These are phyloP conservation scores for Aspergillus sclerotialis DNA, from an alignment of 2,329 filamentous ascomycete genomes.

Conservation along the genomic window DNA sequence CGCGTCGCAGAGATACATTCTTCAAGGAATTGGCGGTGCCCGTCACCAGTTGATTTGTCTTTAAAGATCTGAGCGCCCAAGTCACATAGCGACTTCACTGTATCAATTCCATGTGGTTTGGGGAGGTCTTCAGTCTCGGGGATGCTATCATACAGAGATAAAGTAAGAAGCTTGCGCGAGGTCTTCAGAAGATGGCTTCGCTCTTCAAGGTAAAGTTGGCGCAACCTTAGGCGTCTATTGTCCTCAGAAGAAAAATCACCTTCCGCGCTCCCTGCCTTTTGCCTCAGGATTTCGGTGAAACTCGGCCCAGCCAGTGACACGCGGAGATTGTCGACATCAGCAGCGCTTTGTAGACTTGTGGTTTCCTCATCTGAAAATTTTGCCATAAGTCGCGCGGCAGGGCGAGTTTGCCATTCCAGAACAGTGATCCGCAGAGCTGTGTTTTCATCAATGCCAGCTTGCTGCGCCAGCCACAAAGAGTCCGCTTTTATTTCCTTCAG, in stretches of 20 bases:
- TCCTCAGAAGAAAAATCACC: slow-evolving; percentile 54
- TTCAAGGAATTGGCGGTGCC: slow-evolving; percentile 20
- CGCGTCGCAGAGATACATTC: slow-evolving; percentile 29
- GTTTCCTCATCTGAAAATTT: slow-evolving; percentile 72
- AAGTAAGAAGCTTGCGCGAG: slow-evolving; percentile 43
- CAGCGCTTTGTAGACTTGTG: slow-evolving; percentile 66
- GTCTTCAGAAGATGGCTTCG: slow-evolving; percentile 61
- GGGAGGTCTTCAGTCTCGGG: slow-evolving; percentile 8
- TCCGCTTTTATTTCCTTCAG: slow-evolving; percentile 77
- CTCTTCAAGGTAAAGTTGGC: slow-evolving; percentile 66
- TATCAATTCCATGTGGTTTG: slow-evolving; percentile 6
- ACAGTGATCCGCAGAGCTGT: slow-evolving; percentile 73
- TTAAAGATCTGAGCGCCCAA: slow-evolving; percentile 26
- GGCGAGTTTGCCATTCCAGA: slow-evolving; percentile 74
- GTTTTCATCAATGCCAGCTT: slow-evolving; percentile 70
- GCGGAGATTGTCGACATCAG: slow-evolving; percentile 57
- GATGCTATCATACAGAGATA: slow-evolving; percentile 21
- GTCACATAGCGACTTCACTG: slow-evolving; percentile 15
- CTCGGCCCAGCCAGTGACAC: slow-evolving; percentile 45
- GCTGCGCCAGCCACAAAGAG: slow-evolving; percentile 75
- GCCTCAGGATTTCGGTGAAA: slow-evolving; percentile 27
- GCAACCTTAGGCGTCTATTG: slow-evolving; percentile 59
- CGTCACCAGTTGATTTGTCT: slow-evolving; percentile 17
- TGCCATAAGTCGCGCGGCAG: slow-evolving; percentile 63
- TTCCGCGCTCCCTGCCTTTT: slow-evolving; percentile 20